Base-by-base conservation (phyloP, 2,329 filamentous ascomycete species). In the Apiospora koreana region DNA sequence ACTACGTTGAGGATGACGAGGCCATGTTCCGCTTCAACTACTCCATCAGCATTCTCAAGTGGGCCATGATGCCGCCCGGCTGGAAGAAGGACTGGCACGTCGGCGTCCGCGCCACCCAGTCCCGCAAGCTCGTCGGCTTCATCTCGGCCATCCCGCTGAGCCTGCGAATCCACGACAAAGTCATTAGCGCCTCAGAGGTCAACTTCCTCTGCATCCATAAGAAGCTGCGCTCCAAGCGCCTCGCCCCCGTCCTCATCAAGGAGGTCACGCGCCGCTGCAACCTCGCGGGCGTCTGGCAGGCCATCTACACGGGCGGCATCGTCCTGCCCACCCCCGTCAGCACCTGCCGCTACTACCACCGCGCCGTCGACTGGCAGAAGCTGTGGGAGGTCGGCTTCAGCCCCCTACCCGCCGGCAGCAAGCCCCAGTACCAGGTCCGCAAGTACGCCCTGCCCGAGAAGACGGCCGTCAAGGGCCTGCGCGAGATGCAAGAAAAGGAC, bases 131-230 rank as follows among this genome's bases (percentile, higher is more conserved):
- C 21, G 94, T 98, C 68, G 96, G 95, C 69, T 98, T 97, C 82
- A 98, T 99, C 79, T 97, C 94, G 50, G 96, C 94, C 75, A 93
- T 98, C 64, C 96, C 96, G 0, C 91, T 96, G 71, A 88, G 91
- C 74, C 86, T 99, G 70, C 91, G 92, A 68, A 91, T 99, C 58
- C 93, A 95, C 73, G 86, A 92, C 71, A 93, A 93, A 71, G 83
- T 88, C 70, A 83, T 99, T 71, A 89, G 91, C 73, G 92, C 93
- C 75, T 94, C 93, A 66, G 96, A 99, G 81, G 96, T 99, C 83
- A 99, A 99, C 85, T 99, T 98, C 83, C 91, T 99, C 74, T 97
- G 95, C 78, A 92, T 99, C 69, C 96, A 99, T 87, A 98, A 98
- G 87, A 98, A 98, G 83, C 90, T 99, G 42, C 93, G 96, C 67